Conservation (phyloP, 2,329 filamentous ascomycete genomes). For the Fusarium palustre region DNA sequence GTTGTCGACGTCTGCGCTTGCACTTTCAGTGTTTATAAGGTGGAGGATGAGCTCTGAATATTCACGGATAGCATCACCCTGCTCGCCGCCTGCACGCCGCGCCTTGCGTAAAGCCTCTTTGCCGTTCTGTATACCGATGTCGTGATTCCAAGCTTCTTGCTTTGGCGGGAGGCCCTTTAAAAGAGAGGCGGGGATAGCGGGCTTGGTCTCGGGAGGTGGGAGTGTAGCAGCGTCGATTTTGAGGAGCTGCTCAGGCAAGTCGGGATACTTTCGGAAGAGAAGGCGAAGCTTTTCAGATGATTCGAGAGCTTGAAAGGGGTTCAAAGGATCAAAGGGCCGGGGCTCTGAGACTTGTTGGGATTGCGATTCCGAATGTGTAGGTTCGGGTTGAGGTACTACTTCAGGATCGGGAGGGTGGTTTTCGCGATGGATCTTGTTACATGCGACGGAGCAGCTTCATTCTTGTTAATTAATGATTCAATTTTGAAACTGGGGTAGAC, state of each 20-base stretch:
- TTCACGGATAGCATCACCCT: slow-evolving; percentile 70
- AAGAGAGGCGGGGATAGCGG: slow-evolving; percentile 50
- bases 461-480: slow-evolving; percentile 1
- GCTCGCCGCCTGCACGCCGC: slow-evolving; percentile 62
- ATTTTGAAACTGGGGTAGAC: slow-evolving; percentile 42
- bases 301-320: slow-evolving; percentile 66
- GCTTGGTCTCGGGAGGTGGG: slow-evolving; percentile 54
- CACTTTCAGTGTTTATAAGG: slow-evolving; percentile 56
- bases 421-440: slow-evolving; percentile 64
- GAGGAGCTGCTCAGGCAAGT: slow-evolving; percentile 59
- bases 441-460: slow-evolving; percentile 69
- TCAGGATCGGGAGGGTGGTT: slow-evolving; percentile 59
- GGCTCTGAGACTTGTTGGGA: neutral
- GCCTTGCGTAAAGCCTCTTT: slow-evolving; percentile 65
- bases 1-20: slow-evolving; percentile 50
- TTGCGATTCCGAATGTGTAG: slow-evolving; percentile 29
- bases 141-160: slow-evolving; percentile 66
- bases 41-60: slow-evolving; percentile 68
- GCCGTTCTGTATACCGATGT: slow-evolving; percentile 68
- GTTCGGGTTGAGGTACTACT: slow-evolving; percentile 27
- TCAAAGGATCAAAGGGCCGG: slow-evolving; percentile 43
- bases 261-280: slow-evolving; percentile 66
- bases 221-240: slow-evolving; percentile 64
- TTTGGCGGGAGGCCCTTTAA: slow-evolving; percentile 51
- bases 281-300: slow-evolving; percentile 61